phyloP scores from a whole-genome alignment of 768 basidiomycete species.

The Hebeloma cylindrosporum region DNA sequence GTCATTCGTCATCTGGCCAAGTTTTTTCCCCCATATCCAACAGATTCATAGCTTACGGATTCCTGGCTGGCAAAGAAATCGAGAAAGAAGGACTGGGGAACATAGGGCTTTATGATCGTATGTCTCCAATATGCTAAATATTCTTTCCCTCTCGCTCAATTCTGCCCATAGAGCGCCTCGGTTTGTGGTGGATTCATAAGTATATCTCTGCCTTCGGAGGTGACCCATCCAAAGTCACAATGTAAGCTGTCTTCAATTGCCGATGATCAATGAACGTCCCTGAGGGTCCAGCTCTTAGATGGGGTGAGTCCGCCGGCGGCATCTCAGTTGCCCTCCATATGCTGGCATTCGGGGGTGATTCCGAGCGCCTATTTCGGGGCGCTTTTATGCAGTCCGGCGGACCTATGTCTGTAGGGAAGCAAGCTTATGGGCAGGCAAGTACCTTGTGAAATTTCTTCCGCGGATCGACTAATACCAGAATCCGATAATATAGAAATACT shows the following conservation, averaged over 20 bases:
- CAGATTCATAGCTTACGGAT: neutral
- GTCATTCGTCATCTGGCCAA: neutral
- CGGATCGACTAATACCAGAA: neutral
- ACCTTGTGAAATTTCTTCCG: no score
- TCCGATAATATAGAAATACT: neutral
- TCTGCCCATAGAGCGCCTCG: neutral
- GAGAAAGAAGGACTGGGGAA: neutral
- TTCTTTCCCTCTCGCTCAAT: neutral
- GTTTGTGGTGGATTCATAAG: conserved; percentile 1
- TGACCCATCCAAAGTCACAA: neutral
- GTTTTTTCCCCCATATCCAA: neutral
- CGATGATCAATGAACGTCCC: neutral
- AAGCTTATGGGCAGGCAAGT: neutral
- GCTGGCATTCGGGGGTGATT: neutral
- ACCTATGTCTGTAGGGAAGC: neutral
- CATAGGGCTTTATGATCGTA: neutral
- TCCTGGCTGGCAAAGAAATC: conserved; percentile 3
- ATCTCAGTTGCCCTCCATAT: conserved; percentile 1
- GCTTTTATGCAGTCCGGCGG: conserved; percentile 2
- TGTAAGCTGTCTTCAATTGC: neutral
- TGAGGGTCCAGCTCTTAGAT: neutral
- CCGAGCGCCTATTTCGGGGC: conserved; percentile 1
- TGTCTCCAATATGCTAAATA: no score
- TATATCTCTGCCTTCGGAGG: conserved; percentile 1
- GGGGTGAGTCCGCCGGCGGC: neutral